phyloP scores from a whole-genome alignment of 2,329 filamentous ascomycete genomes.

The Aspergillus costaricaensis region DNA sequence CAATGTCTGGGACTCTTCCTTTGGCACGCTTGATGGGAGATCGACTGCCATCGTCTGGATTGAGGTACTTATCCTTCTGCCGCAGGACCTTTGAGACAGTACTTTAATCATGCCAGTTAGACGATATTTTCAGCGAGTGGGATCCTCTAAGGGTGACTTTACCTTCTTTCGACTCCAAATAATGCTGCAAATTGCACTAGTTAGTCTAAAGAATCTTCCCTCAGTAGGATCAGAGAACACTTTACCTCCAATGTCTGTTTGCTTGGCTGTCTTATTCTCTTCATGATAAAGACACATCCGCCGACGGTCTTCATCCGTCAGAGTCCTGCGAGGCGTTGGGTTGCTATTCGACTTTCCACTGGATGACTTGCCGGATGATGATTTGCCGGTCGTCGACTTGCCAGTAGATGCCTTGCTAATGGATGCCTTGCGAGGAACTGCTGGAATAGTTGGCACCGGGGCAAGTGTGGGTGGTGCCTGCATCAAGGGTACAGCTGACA shows the following conservation, averaged over 20 bases:
- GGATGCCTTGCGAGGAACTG: constrained; percentile 17
- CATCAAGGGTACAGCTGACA: constrained; percentile 63
- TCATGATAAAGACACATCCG: constrained; percentile 94
- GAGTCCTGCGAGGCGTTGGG: constrained; percentile 75
- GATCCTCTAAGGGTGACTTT: constrained; percentile 30
- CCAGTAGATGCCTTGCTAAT: constrained; percentile 24
- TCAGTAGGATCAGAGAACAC: constrained; percentile 13
- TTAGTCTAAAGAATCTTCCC: constrained; percentile 19
- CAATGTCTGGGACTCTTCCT: constrained; percentile 86
- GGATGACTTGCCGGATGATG: constrained; percentile 32
- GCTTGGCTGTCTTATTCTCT: constrained; percentile 85
- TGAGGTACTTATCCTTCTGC: constrained; percentile 91
- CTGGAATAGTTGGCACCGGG: constrained; percentile 48
- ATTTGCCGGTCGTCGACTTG: constrained; percentile 46
- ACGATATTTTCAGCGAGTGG: constrained; percentile 12
- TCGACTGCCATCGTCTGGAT: constrained; percentile 73
- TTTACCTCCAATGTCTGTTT: constrained; percentile 90
- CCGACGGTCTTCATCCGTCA: constrained; percentile 87
- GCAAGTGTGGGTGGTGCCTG: constrained; percentile 56
- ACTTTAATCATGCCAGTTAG: constrained; percentile 52
- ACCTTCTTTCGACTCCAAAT: constrained; percentile 98
- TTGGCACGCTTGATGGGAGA: constrained; percentile 82
- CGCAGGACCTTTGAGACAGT: constrained; percentile 98
- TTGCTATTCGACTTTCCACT: constrained; percentile 43
- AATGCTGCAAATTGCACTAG: constrained; percentile 56